phyloP scores from a whole-genome alignment of 495 filamentous ascomycete genomes.

The Penicillium lividum region DNA sequence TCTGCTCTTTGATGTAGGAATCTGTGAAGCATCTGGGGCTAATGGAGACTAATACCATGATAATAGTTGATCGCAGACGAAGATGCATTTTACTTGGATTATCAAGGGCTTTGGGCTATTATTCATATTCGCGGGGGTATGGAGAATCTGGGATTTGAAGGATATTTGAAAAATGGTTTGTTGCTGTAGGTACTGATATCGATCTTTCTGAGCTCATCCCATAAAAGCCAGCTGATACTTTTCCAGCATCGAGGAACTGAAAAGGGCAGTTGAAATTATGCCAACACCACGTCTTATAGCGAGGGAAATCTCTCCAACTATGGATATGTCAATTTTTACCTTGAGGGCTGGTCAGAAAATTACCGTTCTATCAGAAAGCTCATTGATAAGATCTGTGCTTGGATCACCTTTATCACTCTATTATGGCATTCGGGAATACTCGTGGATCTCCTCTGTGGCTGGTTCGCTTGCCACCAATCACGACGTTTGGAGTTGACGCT shows the following conservation, averaged over 20 bases:
- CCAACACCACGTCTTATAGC: neutral
- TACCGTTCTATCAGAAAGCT: no score
- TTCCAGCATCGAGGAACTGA: neutral
- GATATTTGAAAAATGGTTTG: constrained; percentile 13
- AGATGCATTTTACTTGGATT: constrained; percentile 10
- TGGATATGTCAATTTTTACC: neutral
- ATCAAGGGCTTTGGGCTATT: constrained; percentile 4
- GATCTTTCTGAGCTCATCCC: no score
- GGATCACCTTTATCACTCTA: neutral
- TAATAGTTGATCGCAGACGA: constrained; percentile 17
- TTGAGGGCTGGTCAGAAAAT: neutral
- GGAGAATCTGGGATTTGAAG: constrained; percentile 16
- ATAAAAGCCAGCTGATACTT: no score
- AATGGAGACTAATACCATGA: neutral
- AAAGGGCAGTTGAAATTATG: neutral
- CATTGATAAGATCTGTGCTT: neutral
- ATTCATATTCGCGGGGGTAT: constrained; percentile 9
- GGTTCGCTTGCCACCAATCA: neutral
- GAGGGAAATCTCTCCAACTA: no score
- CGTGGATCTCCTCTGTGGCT: neutral
- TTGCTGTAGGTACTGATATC: constrained; percentile 4
- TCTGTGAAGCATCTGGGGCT: neutral
- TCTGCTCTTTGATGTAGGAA: constrained; percentile 20
- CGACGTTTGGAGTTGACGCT: neutral
- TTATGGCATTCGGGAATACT: neutral